Conservation (phyloP, 2,329 filamentous ascomycete species). For the Monilinia fructicola region DNA sequence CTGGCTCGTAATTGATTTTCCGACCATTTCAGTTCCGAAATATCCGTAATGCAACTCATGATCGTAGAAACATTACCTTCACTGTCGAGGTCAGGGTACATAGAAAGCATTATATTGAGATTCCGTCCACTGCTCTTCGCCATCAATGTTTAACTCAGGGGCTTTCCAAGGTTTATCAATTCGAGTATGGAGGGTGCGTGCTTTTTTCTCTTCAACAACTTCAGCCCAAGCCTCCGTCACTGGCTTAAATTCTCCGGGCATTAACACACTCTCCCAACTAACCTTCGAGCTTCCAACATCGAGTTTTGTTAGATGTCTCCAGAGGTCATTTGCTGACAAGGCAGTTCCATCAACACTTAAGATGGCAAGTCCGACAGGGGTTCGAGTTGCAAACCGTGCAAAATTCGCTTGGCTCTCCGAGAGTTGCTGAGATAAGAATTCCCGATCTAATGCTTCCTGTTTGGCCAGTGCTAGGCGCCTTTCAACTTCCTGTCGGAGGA, state of each 20-base stretch:
- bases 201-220: background rate
- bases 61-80: conserved; percentile 67
- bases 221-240: conserved; percentile 22
- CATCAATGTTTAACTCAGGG: background rate
- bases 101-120: conserved; percentile 22
- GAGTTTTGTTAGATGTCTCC: conserved; percentile 23
- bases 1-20: conserved; percentile 39
- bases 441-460: conserved; percentile 65
- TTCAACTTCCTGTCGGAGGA: conserved; percentile 47
- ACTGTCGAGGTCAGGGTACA: conserved; percentile 59
- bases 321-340: conserved; percentile 30
- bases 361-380: conserved; percentile 72
- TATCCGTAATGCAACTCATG: conserved; percentile 79
- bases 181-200: background rate
- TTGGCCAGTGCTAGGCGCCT: background rate
- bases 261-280: conserved; percentile 11
- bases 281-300: conserved; percentile 18
- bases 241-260: conserved; percentile 10
- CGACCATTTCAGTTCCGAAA: conserved; percentile 75
- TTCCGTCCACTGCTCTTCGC: conserved; percentile 8
- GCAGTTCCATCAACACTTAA: conserved; percentile 59
- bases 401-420: conserved; percentile 64
- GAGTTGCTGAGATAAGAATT: conserved; percentile 64
- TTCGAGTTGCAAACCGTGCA: conserved; percentile 67
- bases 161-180: conserved; percentile 12